Evolutionary conservation across 768 basidiomycete species (phyloP), one percentile per base, ranked within the genome.

Genomic region (Sarcomyxa edulis): DNA sequence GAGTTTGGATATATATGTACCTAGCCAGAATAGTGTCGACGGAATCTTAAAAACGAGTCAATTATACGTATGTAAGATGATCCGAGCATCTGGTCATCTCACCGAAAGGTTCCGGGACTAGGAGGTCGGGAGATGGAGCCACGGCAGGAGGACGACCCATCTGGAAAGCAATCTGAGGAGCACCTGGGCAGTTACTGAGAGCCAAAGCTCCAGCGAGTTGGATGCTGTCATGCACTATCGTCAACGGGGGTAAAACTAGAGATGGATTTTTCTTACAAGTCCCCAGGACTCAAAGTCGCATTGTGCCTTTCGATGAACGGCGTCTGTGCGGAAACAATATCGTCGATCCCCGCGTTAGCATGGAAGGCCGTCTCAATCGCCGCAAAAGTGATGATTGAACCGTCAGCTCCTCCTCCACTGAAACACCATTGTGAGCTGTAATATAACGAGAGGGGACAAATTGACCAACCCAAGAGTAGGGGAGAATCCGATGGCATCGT

Each of bases 371-470:
- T 53, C 48, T 74, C 74, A 24, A 64, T 61, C 7, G 62, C 55
- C 14, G 52, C 47, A 54, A 76, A 75, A 2, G 59, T 54, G 42
- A 72, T 60, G 43, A 75, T 66, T 3, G 72, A 74, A 20, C 72
- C 75, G 42, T 76, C 74, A 31, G 67, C 65, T n/a, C 67, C 67
- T 48, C 66, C 65, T 39, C 65, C 63, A 38, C 65, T 66, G 36
- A 61, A n/a, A n/a, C n/a, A n/a, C n/a, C n/a, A n/a, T n/a, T n/a
- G n/a, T n/a, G n/a, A n/a, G n/a, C n/a, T n/a, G n/a, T n/a, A n/a
- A n/a, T n/a, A n/a, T n/a, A n/a, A n/a, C n/a, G n/a, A n/a, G n/a
- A n/a, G n/a, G n/a, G n/a, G n/a, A n/a, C n/a, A n/a, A n/a, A n/a
- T n/a, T n/a, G n/a, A n/a, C n/a, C n/a, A n/a, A n/a, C n/a, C n/a